phyloP scores from a whole-genome alignment of 1,284 basidiomycete genomes.

The Stygiomarasmius scandens region DNA sequence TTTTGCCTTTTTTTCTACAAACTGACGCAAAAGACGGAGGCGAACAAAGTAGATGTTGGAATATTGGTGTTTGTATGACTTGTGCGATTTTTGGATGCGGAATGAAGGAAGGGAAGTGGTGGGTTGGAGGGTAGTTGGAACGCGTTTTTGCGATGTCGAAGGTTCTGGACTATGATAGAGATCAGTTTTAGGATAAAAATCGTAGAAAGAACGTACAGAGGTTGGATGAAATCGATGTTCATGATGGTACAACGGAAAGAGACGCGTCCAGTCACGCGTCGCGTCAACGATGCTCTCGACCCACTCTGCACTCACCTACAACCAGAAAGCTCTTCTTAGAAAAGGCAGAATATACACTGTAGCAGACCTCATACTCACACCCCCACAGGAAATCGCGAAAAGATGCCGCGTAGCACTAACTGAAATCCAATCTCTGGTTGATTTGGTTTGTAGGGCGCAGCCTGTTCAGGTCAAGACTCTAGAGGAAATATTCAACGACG shows the following conservation, averaged over 20 bases:
- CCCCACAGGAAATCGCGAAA: slow-evolving; percentile 52
- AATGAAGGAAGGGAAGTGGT: slow-evolving; percentile 62
- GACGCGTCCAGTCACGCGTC: slow-evolving; percentile 3
- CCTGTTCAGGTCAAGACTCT: slow-evolving; percentile 38
- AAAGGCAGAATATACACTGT: slow-evolving; percentile 50
- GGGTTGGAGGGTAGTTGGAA: slow-evolving; percentile 33
- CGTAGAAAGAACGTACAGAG: background rate
- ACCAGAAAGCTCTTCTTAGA: slow-evolving; percentile 23
- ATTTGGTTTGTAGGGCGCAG: slow-evolving; percentile 45
- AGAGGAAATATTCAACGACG: slow-evolving; percentile 34
- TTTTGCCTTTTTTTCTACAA: slow-evolving; percentile 67
- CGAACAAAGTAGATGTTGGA: slow-evolving; percentile 91
- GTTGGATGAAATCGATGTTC: background rate
- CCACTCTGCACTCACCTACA: background rate
- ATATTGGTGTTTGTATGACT: slow-evolving; percentile 86
- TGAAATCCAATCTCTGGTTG: slow-evolving; percentile 53
- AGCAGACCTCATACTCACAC: slow-evolving; percentile 51
- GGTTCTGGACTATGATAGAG: slow-evolving; percentile 4
- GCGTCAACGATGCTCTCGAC: background rate
- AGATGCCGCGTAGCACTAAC: slow-evolving; percentile 51
- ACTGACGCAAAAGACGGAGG: slow-evolving; percentile 62
- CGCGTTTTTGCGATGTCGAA: slow-evolving; percentile 5
- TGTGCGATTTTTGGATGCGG: slow-evolving; percentile 53
- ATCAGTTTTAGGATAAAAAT: background rate
- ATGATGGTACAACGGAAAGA: background rate